Percentiles rank a stretch among this genome's conserved stretches.
phyloP scores from a whole-genome alignment of 495 filamentous ascomycete species.

The Rhypophila decipiens region DNA sequence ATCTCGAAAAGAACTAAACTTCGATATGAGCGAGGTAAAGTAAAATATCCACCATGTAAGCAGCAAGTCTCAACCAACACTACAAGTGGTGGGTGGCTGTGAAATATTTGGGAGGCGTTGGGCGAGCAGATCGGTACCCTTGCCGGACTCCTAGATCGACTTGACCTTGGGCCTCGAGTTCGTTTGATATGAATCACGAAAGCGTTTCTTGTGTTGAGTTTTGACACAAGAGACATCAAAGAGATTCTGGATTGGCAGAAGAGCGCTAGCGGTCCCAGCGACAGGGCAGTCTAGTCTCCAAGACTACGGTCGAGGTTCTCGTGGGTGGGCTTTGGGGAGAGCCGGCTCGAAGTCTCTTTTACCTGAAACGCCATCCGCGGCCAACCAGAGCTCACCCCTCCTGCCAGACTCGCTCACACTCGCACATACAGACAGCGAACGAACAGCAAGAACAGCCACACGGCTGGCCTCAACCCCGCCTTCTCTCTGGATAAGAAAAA shows the following conservation, averaged over 20 bases:
- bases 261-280: not conserved
- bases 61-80: not conserved
- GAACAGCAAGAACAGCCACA: not conserved
- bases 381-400: constrained; percentile 17
- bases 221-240: not conserved
- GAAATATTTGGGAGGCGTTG: not conserved
- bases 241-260: not conserved
- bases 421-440: constrained; percentile 7
- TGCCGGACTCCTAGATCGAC: not conserved
- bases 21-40: not conserved
- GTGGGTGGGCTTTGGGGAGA: constrained; percentile 1
- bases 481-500: too few relatives aligned
- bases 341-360: constrained; percentile 9
- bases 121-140: not conserved
- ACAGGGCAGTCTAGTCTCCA: not conserved
- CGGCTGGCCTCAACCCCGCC: not conserved
- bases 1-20: not conserved
- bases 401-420: constrained; percentile 5
- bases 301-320: not conserved
- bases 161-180: too few relatives aligned
- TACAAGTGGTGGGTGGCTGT: not conserved
- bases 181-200: too few relatives aligned
- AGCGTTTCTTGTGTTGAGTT: not conserved
- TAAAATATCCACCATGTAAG: too few relatives aligned
- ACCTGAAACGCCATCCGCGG: constrained; percentile 22